Evolutionary conservation across 352 stramenopile genomes (phyloP).

Genomic region (Globisporangium abappressorium): DNA sequence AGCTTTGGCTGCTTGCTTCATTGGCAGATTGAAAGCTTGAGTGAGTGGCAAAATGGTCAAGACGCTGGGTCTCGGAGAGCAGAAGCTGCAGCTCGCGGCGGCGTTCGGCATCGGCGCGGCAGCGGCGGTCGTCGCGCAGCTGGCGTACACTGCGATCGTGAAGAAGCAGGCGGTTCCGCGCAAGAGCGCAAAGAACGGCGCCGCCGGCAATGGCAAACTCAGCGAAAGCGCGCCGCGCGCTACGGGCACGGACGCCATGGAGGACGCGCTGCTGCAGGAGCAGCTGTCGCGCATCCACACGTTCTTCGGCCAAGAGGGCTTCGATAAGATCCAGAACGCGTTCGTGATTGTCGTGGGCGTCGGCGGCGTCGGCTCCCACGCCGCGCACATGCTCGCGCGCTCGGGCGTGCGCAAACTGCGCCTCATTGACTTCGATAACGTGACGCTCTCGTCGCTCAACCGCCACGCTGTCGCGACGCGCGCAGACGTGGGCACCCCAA

Average conservation of each 20-base stretch:
- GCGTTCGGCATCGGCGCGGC: slow-evolving; percentile 62
- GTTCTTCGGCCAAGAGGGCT: slow-evolving; percentile 94
- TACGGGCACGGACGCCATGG: slow-evolving; percentile 34
- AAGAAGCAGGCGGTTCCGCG: slow-evolving; percentile 19
- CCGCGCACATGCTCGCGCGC: slow-evolving; percentile 96
- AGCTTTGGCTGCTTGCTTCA: neutral
- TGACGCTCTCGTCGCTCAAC: slow-evolving; percentile 98
- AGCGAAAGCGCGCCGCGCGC: slow-evolving; percentile 1
- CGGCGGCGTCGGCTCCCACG: slow-evolving; percentile 96
- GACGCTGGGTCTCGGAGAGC: slow-evolving; percentile 18
- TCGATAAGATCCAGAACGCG: slow-evolving; percentile 83
- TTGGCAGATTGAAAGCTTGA: slow-evolving; percentile 1
- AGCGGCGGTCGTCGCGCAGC: slow-evolving; percentile 40
- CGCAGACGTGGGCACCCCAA: slow-evolving; percentile 94
- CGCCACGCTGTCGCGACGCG: slow-evolving; percentile 96
- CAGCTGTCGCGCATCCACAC: slow-evolving; percentile 91
- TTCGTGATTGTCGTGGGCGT: slow-evolving; percentile 96
- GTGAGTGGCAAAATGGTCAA: slow-evolving; percentile 46
- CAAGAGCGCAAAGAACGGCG: neutral
- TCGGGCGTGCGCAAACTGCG: slow-evolving; percentile 93
- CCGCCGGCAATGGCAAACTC: neutral
- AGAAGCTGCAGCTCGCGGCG: slow-evolving; percentile 33
- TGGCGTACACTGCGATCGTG: slow-evolving; percentile 31
- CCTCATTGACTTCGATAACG: slow-evolving; percentile 99
- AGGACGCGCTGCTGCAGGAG: slow-evolving; percentile 63